Conservation (phyloP, 148 eudicot species). For the Mesembryanthemum crystallinum region DNA sequence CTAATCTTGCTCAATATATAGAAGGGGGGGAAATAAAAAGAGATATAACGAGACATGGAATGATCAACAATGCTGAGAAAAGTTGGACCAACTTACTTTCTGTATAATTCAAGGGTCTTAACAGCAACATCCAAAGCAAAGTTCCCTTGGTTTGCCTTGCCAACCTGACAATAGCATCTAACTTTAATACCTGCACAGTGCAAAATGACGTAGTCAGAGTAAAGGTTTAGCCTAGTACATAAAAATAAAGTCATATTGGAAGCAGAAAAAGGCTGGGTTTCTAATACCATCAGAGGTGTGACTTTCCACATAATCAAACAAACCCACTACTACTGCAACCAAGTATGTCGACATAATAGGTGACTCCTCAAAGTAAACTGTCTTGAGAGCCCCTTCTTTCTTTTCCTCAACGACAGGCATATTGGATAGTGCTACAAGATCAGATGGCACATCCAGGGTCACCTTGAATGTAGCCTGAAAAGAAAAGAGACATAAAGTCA, state of each 20-base stretch:
- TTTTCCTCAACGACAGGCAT: conserved; percentile 85
- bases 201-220: background rate
- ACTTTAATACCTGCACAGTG: conserved; percentile 63
- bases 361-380: conserved; percentile 72
- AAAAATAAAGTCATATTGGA: background rate
- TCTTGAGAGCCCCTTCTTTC: conserved; percentile 60
- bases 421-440: conserved; percentile 87
- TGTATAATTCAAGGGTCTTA: conserved; percentile 78
- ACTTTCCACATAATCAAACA: conserved; percentile 87
- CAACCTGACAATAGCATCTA: conserved; percentile 84
- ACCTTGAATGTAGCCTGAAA: conserved; percentile 89
- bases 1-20: too few relatives aligned
- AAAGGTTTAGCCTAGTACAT: background rate
- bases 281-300: conserved; percentile 81
- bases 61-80: background rate
- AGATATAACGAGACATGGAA: background rate
- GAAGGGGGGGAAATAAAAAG: too few relatives aligned
- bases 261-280: conserved; percentile 2
- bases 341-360: conserved; percentile 95
- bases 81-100: conserved; percentile 43
- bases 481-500: background rate
- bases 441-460: conserved; percentile 80
- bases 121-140: conserved; percentile 93
- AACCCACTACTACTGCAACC: conserved; percentile 87
- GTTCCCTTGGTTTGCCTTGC: conserved; percentile 83